Evolutionary conservation across 345 rosid species (phyloP).

Genomic region (Noccaea caerulescens): DNA sequence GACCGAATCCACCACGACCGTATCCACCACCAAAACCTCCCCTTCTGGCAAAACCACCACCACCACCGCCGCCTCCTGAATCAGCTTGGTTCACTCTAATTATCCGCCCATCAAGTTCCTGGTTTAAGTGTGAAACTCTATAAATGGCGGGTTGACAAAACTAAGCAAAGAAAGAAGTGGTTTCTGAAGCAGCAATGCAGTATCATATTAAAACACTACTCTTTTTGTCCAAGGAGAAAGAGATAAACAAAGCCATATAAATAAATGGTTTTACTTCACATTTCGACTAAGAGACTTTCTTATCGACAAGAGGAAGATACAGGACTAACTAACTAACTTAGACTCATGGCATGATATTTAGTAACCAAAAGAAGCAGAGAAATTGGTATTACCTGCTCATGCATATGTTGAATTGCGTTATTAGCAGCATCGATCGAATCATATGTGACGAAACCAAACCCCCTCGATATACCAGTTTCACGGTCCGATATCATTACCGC

Average conservation of each 20-base stretch:
- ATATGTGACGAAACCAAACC: conserved; percentile 45
- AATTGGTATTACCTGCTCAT: conserved; percentile 36
- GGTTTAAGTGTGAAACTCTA: conserved; percentile 12
- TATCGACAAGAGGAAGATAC: background rate
- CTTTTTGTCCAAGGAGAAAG: background rate
- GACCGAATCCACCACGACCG: conserved; percentile 5
- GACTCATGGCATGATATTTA: conserved; percentile 18
- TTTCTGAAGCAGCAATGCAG: conserved; percentile 29
- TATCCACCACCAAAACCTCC: conserved; percentile 42
- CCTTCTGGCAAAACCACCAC: conserved; percentile 39
- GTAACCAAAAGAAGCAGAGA: conserved; percentile 22
- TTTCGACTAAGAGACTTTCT: conserved; percentile 2
- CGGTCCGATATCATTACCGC: conserved; percentile 42
- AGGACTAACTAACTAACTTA: no score
- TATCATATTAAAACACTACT: conserved; percentile 13
- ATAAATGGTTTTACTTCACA: background rate
- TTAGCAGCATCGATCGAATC: conserved; percentile 38
- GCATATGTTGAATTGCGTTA: conserved; percentile 30
- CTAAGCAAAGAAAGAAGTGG: conserved; percentile 27
- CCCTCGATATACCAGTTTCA: conserved; percentile 37
- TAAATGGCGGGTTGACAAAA: conserved; percentile 22
- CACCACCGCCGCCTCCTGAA: conserved; percentile 42
- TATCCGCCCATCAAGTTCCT: conserved; percentile 38
- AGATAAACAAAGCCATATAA: conserved; percentile 8
- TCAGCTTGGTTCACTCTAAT: conserved; percentile 37